Evolutionary conservation across 257 asterid species (phyloP).

Genomic region (Oldenlandia corymbosa): DNA sequence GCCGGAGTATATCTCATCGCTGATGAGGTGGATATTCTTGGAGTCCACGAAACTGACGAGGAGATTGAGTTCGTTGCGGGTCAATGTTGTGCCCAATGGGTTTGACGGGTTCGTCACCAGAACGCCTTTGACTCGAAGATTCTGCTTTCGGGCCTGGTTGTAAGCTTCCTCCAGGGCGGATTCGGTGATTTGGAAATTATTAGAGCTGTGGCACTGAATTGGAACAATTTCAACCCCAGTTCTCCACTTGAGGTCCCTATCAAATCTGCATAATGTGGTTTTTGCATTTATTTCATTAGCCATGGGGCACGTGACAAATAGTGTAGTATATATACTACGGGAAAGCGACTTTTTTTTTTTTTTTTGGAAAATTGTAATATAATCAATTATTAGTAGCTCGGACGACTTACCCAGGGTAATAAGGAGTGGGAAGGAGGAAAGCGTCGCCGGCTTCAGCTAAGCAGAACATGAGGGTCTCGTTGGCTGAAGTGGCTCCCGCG

Average conservation of each 20-base stretch:
- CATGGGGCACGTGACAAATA: neutral
- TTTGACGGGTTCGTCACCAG: constrained; percentile 79
- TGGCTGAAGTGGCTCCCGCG: constrained; percentile 79
- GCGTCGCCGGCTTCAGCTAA: constrained; percentile 73
- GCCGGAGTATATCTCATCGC: constrained; percentile 84
- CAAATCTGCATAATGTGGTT: constrained; percentile 56
- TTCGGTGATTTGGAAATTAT: constrained; percentile 57
- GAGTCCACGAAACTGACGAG: constrained; percentile 48
- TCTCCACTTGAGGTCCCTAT: constrained; percentile 88
- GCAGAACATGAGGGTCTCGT: constrained; percentile 64
- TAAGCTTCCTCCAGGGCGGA: constrained; percentile 65
- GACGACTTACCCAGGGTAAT: constrained; percentile 63
- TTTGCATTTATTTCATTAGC: neutral
- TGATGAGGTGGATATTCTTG: constrained; percentile 61
- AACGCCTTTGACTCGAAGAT: constrained; percentile 71
- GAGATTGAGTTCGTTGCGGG: constrained; percentile 45
- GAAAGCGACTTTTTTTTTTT: no score
- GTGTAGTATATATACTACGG: no score
- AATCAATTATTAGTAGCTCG: neutral
- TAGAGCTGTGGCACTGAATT: constrained; percentile 59
- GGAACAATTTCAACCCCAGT: constrained; percentile 79
- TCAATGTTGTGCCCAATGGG: constrained; percentile 63
- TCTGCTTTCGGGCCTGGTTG: constrained; percentile 42
- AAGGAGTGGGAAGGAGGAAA: constrained; percentile 64
- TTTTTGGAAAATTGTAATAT: no score